These are phyloP conservation scores for Globisporangium barbulae DNA, from an alignment of 352 stramenopile species.

Conservation along the genomic window DNA sequence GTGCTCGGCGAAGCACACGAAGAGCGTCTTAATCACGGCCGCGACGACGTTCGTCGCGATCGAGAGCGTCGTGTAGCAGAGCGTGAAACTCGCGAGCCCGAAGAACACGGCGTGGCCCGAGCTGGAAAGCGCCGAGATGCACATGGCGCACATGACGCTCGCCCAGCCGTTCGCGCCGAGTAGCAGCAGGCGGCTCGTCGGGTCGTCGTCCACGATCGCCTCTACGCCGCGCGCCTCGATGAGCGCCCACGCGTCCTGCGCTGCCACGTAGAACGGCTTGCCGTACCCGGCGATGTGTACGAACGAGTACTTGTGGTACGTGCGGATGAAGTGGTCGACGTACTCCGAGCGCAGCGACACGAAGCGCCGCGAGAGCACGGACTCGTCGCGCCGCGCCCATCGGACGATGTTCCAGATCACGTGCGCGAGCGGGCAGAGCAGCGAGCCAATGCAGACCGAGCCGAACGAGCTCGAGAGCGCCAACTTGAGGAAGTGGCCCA, in stretches of 20 bases:
- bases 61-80: constrained; percentile 81
- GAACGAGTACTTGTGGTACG: constrained; percentile 87
- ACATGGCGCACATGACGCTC: constrained; percentile 73
- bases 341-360: constrained; percentile 54
- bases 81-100: constrained; percentile 63
- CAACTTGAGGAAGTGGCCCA: constrained; percentile 64
- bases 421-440: constrained; percentile 74
- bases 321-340: constrained; percentile 76
- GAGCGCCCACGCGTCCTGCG: constrained; percentile 70
- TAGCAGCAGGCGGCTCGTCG: constrained; percentile 75
- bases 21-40: constrained; percentile 83
- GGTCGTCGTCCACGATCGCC: constrained; percentile 82
- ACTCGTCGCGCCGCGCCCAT: constrained; percentile 72
- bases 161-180: constrained; percentile 75
- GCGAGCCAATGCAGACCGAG: constrained; percentile 80
- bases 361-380: constrained; percentile 54
- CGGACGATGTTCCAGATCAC: constrained; percentile 75
- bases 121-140: constrained; percentile 42
- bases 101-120: constrained; percentile 74
- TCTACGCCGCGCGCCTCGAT: constrained; percentile 81
- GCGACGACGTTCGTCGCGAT: constrained; percentile 69
- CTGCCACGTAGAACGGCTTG: constrained; percentile 77
- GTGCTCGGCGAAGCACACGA: constrained; percentile 86
- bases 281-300: constrained; percentile 79
- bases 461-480: constrained; percentile 74